Evolutionary conservation across 1,139 yeast genomes (phyloP).

Genomic region (Magnusiomyces suaveolens): DNA sequence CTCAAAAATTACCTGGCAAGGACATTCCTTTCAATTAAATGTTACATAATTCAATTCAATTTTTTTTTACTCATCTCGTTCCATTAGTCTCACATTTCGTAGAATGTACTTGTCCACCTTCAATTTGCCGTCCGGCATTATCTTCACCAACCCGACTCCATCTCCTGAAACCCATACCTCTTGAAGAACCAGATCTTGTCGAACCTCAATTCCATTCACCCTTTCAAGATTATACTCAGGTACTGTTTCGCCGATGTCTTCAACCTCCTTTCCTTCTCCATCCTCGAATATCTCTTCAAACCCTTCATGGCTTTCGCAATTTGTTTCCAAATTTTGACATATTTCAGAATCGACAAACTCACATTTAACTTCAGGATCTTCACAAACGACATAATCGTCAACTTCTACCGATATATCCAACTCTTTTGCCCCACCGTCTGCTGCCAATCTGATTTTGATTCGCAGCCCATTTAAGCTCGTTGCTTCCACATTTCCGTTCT

Average conservation of each 20-base stretch:
- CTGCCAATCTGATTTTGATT: conserved; percentile 6
- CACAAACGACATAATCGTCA: not conserved
- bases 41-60: too few relatives aligned
- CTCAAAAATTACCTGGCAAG: not conserved
- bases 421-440: not conserved
- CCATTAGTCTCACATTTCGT: not conserved
- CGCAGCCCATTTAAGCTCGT: conserved; percentile 17
- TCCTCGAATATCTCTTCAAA: not conserved
- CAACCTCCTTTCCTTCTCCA: not conserved
- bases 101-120: not conserved
- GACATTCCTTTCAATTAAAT: too few relatives aligned
- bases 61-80: too few relatives aligned
- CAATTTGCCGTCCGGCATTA: not conserved
- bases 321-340: not conserved
- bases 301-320: not conserved
- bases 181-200: not conserved
- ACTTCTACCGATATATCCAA: not conserved
- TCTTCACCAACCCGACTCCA: not conserved
- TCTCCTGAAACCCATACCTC: not conserved
- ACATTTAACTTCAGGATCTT: not conserved
- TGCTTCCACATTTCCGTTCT: conserved; percentile 14
- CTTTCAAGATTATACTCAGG: not conserved
- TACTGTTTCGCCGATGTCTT: not conserved
- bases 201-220: not conserved
- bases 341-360: not conserved